phyloP scores from a whole-genome alignment of 2,329 filamentous ascomycete genomes.

The Monilinia fructicola region DNA sequence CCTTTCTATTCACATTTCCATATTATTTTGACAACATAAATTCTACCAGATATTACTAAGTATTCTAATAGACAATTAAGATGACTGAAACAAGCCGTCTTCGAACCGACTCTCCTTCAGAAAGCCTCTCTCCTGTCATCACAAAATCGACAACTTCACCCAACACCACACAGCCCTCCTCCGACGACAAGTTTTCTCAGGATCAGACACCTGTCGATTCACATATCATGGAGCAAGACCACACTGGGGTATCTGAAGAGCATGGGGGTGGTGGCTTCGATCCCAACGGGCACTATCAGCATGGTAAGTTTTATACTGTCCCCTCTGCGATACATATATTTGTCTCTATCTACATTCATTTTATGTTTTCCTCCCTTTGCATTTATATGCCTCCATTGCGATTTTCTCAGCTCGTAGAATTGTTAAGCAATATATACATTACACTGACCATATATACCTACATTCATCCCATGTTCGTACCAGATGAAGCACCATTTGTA shows the following conservation, averaged over 20 bases:
- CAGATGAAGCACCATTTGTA: neutral
- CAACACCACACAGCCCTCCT: neutral
- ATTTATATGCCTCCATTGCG: neutral
- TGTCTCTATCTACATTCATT: neutral
- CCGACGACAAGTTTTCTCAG: neutral
- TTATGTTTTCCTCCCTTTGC: neutral
- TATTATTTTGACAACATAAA: neutral
- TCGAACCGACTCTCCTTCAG: neutral
- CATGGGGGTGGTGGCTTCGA: neutral
- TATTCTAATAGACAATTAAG: slow-evolving; percentile 5
- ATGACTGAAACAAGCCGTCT: slow-evolving; percentile 13
- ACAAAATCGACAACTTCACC: neutral
- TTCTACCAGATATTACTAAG: neutral
- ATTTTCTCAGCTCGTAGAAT: neutral
- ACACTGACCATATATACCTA: neutral
- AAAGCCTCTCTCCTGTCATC: neutral
- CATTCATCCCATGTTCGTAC: neutral
- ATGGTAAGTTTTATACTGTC: slow-evolving; percentile 6
- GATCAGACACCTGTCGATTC: slow-evolving; percentile 4
- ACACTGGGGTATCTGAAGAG: neutral
- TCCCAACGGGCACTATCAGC: slow-evolving; percentile 16
- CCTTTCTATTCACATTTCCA: neutral
- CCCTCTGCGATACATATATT: neutral
- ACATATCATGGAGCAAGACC: neutral
- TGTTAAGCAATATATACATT: neutral